Conservation (phyloP, 148 eudicot genomes). For the Dianthus caryophyllus region DNA sequence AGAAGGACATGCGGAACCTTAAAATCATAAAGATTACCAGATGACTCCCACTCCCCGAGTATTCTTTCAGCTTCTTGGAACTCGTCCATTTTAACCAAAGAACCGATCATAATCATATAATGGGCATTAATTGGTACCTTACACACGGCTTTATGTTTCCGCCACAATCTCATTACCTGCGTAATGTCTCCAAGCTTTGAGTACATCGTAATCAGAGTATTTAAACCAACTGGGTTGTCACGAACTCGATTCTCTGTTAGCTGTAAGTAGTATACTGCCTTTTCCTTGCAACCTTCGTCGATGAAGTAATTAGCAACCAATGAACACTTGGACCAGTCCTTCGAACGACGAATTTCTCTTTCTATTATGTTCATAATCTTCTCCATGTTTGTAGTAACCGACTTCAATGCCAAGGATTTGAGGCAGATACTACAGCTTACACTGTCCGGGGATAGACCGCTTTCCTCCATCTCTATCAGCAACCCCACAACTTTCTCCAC, state of each 20-base stretch:
- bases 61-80: constrained; percentile 35
- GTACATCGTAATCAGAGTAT: constrained; percentile 43
- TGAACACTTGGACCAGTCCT: constrained; percentile 42
- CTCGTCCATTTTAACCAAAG: constrained; percentile 44
- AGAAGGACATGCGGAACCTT: constrained; percentile 44
- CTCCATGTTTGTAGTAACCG: constrained; percentile 39
- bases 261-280: constrained; percentile 35
- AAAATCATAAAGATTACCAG: constrained; percentile 40
- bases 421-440: constrained; percentile 45
- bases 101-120: constrained; percentile 38
- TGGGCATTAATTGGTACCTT: constrained; percentile 38
- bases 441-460: constrained; percentile 37
- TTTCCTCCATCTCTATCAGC: constrained; percentile 40
- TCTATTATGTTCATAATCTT: constrained; percentile 41
- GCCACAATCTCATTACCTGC: constrained; percentile 45
- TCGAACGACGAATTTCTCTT: constrained; percentile 17
- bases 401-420: constrained; percentile 32
- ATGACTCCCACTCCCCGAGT: constrained; percentile 50
- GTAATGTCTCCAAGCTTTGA: constrained; percentile 36
- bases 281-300: constrained; percentile 35
- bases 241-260: constrained; percentile 33
- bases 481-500: constrained; percentile 39
- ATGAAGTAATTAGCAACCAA: constrained; percentile 31
- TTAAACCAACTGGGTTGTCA: constrained; percentile 29
- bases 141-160: constrained; percentile 28